Evolutionary conservation across 2,329 filamentous ascomycete genomes (phyloP).

Genomic region (Fusarium stilboides): DNA sequence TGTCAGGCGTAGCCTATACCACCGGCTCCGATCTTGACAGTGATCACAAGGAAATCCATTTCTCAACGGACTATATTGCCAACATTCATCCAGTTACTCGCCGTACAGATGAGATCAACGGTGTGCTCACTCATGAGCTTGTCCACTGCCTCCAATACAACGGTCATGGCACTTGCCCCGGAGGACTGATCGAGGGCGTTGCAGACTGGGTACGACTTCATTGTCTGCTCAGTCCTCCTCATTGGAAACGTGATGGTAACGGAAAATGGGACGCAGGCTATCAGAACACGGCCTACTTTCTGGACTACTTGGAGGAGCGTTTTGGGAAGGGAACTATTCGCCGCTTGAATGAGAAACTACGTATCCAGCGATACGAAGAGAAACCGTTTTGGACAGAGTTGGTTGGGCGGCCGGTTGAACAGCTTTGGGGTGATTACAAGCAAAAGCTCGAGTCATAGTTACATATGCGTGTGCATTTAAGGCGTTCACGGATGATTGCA

Average conservation of each 20-base stretch:
- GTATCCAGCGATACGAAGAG: slow-evolving; percentile 75
- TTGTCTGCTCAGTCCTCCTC: slow-evolving; percentile 80
- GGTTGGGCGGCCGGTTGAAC: slow-evolving; percentile 75
- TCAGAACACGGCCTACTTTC: slow-evolving; percentile 90
- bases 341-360: slow-evolving; percentile 77
- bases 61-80: slow-evolving; percentile 83
- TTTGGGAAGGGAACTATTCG: slow-evolving; percentile 73
- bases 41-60: slow-evolving; percentile 94
- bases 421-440: slow-evolving; percentile 83
- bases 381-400: slow-evolving; percentile 77
- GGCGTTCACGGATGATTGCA: slow-evolving; percentile 6
- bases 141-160: slow-evolving; percentile 96
- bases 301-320: slow-evolving; percentile 84
- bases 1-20: slow-evolving; percentile 92
- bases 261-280: slow-evolving; percentile 91
- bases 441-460: slow-evolving; percentile 47
- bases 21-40: slow-evolving; percentile 82
- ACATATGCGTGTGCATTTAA: slow-evolving; percentile 6
- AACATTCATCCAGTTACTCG: slow-evolving; percentile 60
- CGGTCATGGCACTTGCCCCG: slow-evolving; percentile 72
- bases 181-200: slow-evolving; percentile 89
- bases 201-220: slow-evolving; percentile 92
- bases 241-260: slow-evolving; percentile 78
- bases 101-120: slow-evolving; percentile 76
- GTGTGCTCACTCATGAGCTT: slow-evolving; percentile 91